phyloP scores from a whole-genome alignment of 2,329 filamentous ascomycete species.

The Ceratocystis cacaofunesta region DNA sequence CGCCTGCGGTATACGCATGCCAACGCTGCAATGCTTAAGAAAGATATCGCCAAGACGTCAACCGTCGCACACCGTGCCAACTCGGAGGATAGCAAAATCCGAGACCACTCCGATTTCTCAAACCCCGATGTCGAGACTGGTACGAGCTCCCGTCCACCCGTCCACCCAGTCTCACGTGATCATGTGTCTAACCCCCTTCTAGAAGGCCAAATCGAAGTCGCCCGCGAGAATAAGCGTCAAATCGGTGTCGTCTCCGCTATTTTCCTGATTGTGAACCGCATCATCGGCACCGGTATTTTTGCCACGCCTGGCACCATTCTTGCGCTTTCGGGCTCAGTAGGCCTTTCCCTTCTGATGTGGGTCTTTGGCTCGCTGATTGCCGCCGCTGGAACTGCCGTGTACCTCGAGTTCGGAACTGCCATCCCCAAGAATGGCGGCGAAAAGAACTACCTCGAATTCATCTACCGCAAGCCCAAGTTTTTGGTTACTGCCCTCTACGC shows the following conservation, averaged over 20 bases:
- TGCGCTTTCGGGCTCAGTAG: constrained; percentile 42
- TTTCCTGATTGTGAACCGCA: constrained; percentile 49
- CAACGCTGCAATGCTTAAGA: neutral
- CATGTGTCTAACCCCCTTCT: neutral
- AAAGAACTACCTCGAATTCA: constrained; percentile 53
- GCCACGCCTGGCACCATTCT: constrained; percentile 47
- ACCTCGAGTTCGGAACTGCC: constrained; percentile 50
- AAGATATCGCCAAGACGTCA: constrained; percentile 3
- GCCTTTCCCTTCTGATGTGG: constrained; percentile 49
- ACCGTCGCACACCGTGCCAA: constrained; percentile 1
- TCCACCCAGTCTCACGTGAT: neutral
- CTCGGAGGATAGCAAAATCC: neutral
- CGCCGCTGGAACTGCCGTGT: constrained; percentile 46
- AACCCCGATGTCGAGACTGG: constrained; percentile 5
- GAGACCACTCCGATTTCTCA: neutral
- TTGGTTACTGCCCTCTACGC: constrained; percentile 46
- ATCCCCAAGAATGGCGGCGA: constrained; percentile 51
- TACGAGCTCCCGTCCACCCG: neutral
- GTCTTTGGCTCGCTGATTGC: constrained; percentile 47
- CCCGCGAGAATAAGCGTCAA: constrained; percentile 36
- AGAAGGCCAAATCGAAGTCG: constrained; percentile 25
- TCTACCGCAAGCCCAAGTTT: constrained; percentile 46
- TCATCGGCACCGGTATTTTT: constrained; percentile 54
- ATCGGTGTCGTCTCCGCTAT: constrained; percentile 41
- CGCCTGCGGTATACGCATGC: neutral